Base-by-base conservation (phyloP, 495 filamentous ascomycete species). In the Xylaria telfairii region DNA sequence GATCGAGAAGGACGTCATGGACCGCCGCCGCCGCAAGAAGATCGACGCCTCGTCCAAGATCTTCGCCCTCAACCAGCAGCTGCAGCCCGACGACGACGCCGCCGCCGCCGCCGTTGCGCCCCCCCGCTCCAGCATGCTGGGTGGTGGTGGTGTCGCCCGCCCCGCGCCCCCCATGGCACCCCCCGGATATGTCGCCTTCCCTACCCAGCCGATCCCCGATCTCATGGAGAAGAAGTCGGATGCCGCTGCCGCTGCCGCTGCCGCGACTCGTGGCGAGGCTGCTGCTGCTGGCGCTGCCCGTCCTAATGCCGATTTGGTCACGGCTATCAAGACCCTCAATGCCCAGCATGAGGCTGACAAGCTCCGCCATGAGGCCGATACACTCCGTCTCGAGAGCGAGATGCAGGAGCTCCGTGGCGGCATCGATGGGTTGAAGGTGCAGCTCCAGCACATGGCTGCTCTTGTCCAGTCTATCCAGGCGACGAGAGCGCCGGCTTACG, bases 11-110 rank as follows among this genome's bases (percentile, higher is more conserved):
- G 2, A 12, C 0, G 17, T 70, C 60, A 49, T 53, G 30, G 47
- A 65, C 19, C 61, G 68, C 17, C 68, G 68, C 13, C 59, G 68
- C 17, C n/a, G 19, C n/a, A 64, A 65, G 57, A 32, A 32, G 10
- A 65, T 65, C 24, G 68, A 70, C 21, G n/a, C n/a, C 10, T 17
- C 28, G 2, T 53, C 60, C 34, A 70, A 65, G 41, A 44, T 65
- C 19, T n/a, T n/a, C 3, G n/a, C 21, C 19, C 64, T 66, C n/a
- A 54, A 66, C 21, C 19, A 42, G 32, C 1, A 39, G 47, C n/a
- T 12, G 0, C 6, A 15, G 32, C 19, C 30, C 17, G 17, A 34
- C 7, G 61, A 6, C 7, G 21, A 4, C 24, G 41, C 12, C 12
- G 39, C 41, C 15, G n/a, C 10, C 24, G 62, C 8, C 8, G 3